Evolutionary conservation across 805 yeast genomes (phyloP).

Genomic region (Pichia rugopelliculosa): DNA sequence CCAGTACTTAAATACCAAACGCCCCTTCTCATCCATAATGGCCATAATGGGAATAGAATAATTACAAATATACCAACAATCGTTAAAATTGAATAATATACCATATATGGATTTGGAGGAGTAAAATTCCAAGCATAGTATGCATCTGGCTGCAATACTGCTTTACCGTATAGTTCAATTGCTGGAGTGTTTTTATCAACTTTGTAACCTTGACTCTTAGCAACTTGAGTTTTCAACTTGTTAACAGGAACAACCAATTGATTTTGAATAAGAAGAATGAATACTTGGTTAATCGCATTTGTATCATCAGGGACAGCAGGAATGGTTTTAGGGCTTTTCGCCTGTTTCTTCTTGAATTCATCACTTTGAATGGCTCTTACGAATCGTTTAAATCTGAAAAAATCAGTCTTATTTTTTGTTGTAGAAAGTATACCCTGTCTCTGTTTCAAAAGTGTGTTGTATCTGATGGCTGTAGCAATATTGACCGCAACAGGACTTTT

Average conservation of each 20-base stretch:
- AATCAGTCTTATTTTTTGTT: slow-evolving; percentile 64
- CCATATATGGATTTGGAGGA: slow-evolving; percentile 60
- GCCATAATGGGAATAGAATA: slow-evolving; percentile 93
- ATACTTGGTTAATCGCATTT: slow-evolving; percentile 52
- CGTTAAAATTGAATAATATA: slow-evolving; percentile 56
- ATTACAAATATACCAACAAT: slow-evolving; percentile 56
- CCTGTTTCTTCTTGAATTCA: slow-evolving; percentile 44
- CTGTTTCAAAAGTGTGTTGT: slow-evolving; percentile 61
- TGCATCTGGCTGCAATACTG: slow-evolving; percentile 52
- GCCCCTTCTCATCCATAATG: slow-evolving; percentile 75
- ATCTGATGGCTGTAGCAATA: slow-evolving; percentile 65
- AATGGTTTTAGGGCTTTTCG: slow-evolving; percentile 32
- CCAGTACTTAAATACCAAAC: slow-evolving; percentile 87
- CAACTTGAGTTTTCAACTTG: slow-evolving; percentile 63
- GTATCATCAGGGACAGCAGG: slow-evolving; percentile 31
- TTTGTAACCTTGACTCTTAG: slow-evolving; percentile 52
- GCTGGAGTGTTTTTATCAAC: slow-evolving; percentile 61
- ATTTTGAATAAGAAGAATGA: slow-evolving; percentile 61
- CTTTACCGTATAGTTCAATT: slow-evolving; percentile 46
- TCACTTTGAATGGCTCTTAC: slow-evolving; percentile 68
- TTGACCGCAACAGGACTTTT: slow-evolving; percentile 53
- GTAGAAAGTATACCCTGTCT: slow-evolving; percentile 60
- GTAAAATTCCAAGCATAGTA: slow-evolving; percentile 82
- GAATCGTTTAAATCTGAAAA: slow-evolving; percentile 82
- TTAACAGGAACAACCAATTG: slow-evolving; percentile 70